Evolutionary conservation across 169 alveolate species (phyloP).

Genomic region (Plasmodium inui): DNA sequence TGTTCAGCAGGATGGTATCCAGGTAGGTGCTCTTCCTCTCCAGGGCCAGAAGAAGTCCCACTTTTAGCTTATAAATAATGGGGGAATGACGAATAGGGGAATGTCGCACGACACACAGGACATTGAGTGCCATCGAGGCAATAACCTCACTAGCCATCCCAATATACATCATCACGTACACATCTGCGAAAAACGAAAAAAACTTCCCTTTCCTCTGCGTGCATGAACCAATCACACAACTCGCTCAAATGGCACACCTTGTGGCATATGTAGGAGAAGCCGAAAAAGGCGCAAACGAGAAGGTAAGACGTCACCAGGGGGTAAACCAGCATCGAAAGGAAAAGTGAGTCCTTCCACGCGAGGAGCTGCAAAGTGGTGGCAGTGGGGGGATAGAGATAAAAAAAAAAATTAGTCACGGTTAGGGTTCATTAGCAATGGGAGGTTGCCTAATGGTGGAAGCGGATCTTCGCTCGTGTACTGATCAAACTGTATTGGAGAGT

Average conservation of each 20-base stretch:
- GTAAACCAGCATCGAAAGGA: not conserved
- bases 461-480: not conserved
- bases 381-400: not conserved
- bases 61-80: conserved; percentile 9
- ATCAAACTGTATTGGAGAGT: not conserved
- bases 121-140: not conserved
- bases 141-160: not conserved
- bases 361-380: conserved; percentile 5
- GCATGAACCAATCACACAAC: not conserved
- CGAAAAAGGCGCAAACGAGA: conserved; percentile 41
- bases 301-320: conserved; percentile 12
- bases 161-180: not conserved
- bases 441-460: not conserved
- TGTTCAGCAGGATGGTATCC: conserved; percentile 29
- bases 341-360: not conserved
- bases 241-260: conserved; percentile 1
- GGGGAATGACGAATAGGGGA: not conserved
- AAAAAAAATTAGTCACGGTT: not conserved
- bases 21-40: conserved; percentile 37
- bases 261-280: conserved; percentile 18
- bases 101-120: not conserved
- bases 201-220: not conserved
- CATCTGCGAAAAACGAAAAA: not conserved
- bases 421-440: not conserved
- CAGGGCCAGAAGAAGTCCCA: conserved; percentile 24